A percentile compares a stretch with the other conserved stretches of the same genome.
Evolutionary conservation across 176 grass and related monocot genomes (phyloP).

Genomic region (Oryza coarctata): DNA sequence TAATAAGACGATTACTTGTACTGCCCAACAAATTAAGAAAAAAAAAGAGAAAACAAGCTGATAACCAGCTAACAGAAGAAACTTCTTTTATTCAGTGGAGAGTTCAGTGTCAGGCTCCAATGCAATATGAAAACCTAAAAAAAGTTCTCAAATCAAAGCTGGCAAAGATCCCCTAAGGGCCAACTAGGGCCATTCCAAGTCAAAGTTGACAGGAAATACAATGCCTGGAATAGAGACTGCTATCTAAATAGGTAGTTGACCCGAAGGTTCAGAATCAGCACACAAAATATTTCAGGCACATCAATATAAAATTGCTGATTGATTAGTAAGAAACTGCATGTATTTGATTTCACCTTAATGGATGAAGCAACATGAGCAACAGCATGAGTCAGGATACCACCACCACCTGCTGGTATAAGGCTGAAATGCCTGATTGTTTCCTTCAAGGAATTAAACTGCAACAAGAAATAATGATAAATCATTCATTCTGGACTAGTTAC

Average conservation of each 20-base stretch:
- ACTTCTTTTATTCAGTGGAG: neutral
- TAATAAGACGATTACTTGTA: neutral
- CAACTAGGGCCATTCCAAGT: constrained; percentile 8
- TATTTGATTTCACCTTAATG: constrained; percentile 65
- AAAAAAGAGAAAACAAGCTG: neutral
- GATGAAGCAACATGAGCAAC: constrained; percentile 76
- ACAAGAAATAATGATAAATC: constrained; percentile 7
- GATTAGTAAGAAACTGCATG: constrained; percentile 13
- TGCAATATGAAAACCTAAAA: neutral
- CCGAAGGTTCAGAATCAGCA: neutral
- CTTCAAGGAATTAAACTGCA: constrained; percentile 88
- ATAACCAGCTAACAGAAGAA: neutral
- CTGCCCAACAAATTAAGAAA: neutral
- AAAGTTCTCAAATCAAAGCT: constrained; percentile 2
- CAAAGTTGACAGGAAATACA: neutral
- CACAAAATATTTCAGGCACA: constrained; percentile 17
- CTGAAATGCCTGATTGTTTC: constrained; percentile 81
- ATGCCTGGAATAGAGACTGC: neutral
- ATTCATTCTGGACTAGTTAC: neutral
- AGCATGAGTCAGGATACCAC: constrained; percentile 82
- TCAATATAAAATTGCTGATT: constrained; percentile 10
- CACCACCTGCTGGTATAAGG: constrained; percentile 81
- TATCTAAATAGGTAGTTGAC: constrained; percentile 7
- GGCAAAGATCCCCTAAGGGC: neutral
- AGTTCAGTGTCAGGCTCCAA: neutral